Evolutionary conservation across 2,329 filamentous ascomycete species (phyloP), one percentile per base, ranked within the genome.

Genomic region (Fusarium beomiforme): DNA sequence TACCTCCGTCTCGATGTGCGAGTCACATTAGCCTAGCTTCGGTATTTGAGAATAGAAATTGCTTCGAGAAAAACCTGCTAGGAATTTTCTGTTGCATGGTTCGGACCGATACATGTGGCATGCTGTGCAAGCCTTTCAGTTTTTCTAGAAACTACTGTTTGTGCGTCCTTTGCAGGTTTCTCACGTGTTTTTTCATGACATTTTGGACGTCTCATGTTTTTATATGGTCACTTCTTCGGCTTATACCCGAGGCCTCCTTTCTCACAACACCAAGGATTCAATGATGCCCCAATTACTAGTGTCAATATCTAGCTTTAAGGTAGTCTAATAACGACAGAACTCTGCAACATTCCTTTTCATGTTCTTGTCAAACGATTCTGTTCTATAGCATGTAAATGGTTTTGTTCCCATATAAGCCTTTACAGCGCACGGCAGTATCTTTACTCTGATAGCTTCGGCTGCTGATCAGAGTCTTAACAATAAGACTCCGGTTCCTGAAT

Each of bases 101-200:
- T 66, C 63, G 63, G 63, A 46, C 62, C 61, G 63, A 66, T 47
- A 37, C 31, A 42, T 37, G 55, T 46, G 39, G 33, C 24, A 41
- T 51, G 9, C 23, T 59, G 50, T 39, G 29, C 23, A 26, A 26
- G 11, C 13, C 17, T 29, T 41, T 58, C n/a, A 26, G 17, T 17
- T 23, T 51, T 41, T 39, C 37, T 23, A 14, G 33, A n/a, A 50
- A 57, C 24, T 37, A 19, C 36, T 42, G 37, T 47, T 59, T 29
- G n/a, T 42, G 16, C 37, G 44, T 14, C 19, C 7, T 36, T 8
- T 47, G 9, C 17, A 34, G 23, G 31, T 36, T 21, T 36, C 11
- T n/a, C 17, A 36, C 16, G 3, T 23, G 17, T 8, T 31, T 44
- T 5, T 33, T 21, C 16, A 13, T 17, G 14, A 10, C 37, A 14